phyloP scores from a whole-genome alignment of 2,329 filamentous ascomycete species.

The Paracorniculantispora psalliotae region DNA sequence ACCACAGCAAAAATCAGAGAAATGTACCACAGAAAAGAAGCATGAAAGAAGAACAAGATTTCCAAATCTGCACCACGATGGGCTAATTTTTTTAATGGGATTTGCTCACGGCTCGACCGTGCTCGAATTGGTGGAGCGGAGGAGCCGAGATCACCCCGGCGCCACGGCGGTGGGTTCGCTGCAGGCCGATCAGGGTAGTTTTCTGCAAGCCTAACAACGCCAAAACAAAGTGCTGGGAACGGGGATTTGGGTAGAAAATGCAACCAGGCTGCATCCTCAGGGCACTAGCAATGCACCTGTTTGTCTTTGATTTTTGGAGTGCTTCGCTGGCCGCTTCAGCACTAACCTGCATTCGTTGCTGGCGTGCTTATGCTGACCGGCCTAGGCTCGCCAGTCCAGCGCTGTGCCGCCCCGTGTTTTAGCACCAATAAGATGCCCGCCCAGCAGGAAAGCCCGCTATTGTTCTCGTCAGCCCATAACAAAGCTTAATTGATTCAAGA shows the following conservation, averaged over 20 bases:
- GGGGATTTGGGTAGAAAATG: not conserved
- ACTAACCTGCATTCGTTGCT: not conserved
- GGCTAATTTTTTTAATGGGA: too few species aligned
- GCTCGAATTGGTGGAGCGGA: not conserved
- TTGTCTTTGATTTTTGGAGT: too few species aligned
- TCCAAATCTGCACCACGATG: too few species aligned
- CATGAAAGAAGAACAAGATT: too few species aligned
- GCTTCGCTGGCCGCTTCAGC: not conserved
- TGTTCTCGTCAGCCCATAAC: too few species aligned
- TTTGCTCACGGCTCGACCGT: too few species aligned
- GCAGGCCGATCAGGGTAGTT: not conserved
- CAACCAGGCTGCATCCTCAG: not conserved
- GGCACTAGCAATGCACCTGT: too few species aligned
- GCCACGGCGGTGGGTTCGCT: not conserved
- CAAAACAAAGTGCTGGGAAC: not conserved
- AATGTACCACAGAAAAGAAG: too few species aligned
- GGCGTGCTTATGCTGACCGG: not conserved
- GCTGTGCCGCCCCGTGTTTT: not conserved
- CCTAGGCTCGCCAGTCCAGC: not conserved
- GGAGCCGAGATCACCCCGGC: not conserved
- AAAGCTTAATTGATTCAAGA: too few species aligned
- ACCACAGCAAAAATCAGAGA: too few species aligned
- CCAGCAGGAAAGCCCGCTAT: not conserved
- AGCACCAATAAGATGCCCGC: conserved; percentile 1
- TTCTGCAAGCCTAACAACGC: too few species aligned